Evolutionary conservation across 768 basidiomycete genomes (phyloP).

Genomic region (Obba rivulosa): DNA sequence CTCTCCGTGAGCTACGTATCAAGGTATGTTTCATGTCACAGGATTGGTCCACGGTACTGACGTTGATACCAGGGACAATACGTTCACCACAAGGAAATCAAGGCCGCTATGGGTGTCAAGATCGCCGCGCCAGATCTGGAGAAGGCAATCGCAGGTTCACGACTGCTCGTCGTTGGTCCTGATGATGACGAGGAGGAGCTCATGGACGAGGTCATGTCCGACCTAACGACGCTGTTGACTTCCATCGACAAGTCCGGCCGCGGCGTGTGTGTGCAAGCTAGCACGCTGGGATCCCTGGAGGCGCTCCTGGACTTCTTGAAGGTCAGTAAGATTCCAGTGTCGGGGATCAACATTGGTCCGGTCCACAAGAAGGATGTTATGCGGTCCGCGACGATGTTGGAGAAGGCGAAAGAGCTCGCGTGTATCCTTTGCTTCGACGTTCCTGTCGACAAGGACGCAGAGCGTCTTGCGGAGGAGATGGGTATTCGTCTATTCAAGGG

Average conservation of each 20-base stretch:
- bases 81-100: constrained; percentile 96
- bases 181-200: constrained; percentile 97
- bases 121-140: constrained; percentile 92
- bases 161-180: constrained; percentile 85
- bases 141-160: constrained; percentile 96
- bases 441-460: constrained; percentile 87
- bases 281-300: constrained; percentile 94
- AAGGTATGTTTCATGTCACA: constrained; percentile 53
- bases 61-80: constrained; percentile 67
- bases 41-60: not conserved
- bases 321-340: constrained; percentile 93
- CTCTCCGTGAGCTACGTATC: constrained; percentile 89
- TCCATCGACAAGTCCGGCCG: constrained; percentile 94
- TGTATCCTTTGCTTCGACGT: constrained; percentile 98
- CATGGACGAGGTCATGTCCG: constrained; percentile 94
- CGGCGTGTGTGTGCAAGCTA: constrained; percentile 96
- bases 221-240: constrained; percentile 80
- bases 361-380: constrained; percentile 95
- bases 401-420: constrained; percentile 92
- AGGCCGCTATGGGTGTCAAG: constrained; percentile 95
- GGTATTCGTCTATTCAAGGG: constrained; percentile 94
- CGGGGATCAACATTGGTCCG: constrained; percentile 95
- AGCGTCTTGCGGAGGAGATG: constrained; percentile 87
- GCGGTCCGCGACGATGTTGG: constrained; percentile 89
- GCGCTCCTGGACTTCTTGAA: constrained; percentile 95